Evolutionary conservation across 208 protist genomes (phyloP), one percentile per base, ranked within the genome.

Genomic region (Crithidia sp.): DNA sequence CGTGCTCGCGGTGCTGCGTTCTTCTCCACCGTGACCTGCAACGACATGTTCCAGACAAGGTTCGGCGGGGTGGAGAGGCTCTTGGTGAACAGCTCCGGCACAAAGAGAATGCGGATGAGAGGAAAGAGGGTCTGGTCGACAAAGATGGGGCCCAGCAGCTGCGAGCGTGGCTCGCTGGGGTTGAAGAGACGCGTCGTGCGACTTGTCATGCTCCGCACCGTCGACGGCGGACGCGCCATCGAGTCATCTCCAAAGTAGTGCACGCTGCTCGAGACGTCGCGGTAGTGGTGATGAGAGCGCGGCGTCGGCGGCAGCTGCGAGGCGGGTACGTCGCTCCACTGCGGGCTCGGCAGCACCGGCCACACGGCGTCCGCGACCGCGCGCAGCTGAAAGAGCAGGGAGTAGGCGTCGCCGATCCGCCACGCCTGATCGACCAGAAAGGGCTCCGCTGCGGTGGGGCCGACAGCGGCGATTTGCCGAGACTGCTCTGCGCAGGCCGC

Each of bases 51-150:
- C 54, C 67, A 50, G 16, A 79, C 7, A 19, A 79, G 9, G 43
- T 40, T 57, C 14, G 59, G 55, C 37, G 45, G 41, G 3, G 61
- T 68, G 2, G 43, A 37, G 41, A 70, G 57, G 41, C 14, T 39
- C 54, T 50, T 56, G n/a, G 66, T 69, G 74, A 66, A 79, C 19
- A 74, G 74, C 67, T 67, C 50, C 44, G 67, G 67, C 36, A 70
- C 61, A 60, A 79, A 68, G 44, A 74, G 40, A 57, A 74, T 64
- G 59, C 74, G 74, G 28, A 79, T 57, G 19, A 79, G 49, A 0
- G 74, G 74, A 36, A 79, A 79, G 28, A 56, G 53, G 7, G 44
- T 58, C 14, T 74, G 67, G 67, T 79, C 67, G 9, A 79, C 49
- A 40, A 59, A 70, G 49, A 79, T 13, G 12, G 67, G 67, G 2